Base-by-base conservation (phyloP, 2,329 filamentous ascomycete species). In the Pezicula rhizophila region DNA sequence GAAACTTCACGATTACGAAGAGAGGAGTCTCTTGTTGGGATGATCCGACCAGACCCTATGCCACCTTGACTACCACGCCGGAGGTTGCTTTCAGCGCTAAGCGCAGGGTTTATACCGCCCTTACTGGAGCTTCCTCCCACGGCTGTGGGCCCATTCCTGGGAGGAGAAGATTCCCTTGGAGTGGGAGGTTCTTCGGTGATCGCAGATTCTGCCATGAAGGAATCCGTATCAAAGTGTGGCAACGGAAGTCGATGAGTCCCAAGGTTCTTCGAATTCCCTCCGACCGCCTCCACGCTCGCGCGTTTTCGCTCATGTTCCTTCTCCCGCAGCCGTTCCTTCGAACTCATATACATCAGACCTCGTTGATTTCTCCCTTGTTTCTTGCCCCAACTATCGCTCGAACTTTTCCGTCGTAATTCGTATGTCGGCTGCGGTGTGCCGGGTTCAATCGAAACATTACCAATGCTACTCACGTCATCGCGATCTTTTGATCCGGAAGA, bases 311-410 rank as follows among this genome's bases (percentile, higher is more conserved):
- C 82, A 4, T 68, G 68, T 53, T 86, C 82, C 55, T 75, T 81
- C 45, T 82, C 79, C 41, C 78, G 75, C 41, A 88, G 68, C 26
- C 76, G 74, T 64, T 89, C 85, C 61, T 79, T 84, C 41, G 85
- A 88, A 68, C 77, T 82, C 82, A 85, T 87, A 60, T 87, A 87
- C 77, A 84, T 82, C 60, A 87, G 67, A 3, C 82, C 78, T 61
- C 77, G 79, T 52, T 77, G 66, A 49, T 69, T 70, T 25, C 80
- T 73, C 2, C 66, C 65, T 37, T 74, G 68, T 61, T 79, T 84
- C 62, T 71, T 78, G 17, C 77, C 76, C 79, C 80, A 84, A 63
- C 78, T 83, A 57, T 85, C 81, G 53, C 75, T 70, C 2, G 80
- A 84, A 38, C 70, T 68, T 59, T 78, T 71, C 46, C 70, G 72